Conservation (phyloP, 1,284 basidiomycete genomes). For the Caloboletus firmus region DNA sequence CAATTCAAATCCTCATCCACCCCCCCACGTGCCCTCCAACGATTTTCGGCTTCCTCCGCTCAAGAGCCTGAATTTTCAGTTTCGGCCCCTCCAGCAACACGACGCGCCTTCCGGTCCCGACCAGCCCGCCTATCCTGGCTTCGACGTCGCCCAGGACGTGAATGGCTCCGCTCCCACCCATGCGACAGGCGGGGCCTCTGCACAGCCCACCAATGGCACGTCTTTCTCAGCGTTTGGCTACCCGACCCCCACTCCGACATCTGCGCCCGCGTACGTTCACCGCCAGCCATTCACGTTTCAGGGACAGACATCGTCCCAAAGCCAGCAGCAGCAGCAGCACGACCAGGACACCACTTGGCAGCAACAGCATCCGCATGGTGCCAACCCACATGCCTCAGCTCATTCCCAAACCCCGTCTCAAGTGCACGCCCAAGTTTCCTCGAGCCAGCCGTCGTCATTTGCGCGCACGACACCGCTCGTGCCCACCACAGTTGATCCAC, state of each 20-base stretch:
- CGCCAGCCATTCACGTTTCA: conserved; percentile 29
- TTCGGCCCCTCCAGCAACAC: conserved; percentile 37
- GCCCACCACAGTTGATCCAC: conserved; percentile 38
- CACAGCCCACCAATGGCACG: conserved; percentile 21
- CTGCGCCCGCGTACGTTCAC: conserved; percentile 29
- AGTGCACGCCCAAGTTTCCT: conserved; percentile 20
- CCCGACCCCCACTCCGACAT: conserved; percentile 27
- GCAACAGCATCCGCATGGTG: conserved; percentile 24
- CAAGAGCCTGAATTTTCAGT: conserved; percentile 62
- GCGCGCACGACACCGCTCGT: conserved; percentile 36
- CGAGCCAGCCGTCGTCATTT: conserved; percentile 24
- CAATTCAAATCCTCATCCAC: conserved; percentile 35
- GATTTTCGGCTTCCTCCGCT: conserved; percentile 62
- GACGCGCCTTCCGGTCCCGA: conserved; percentile 20
- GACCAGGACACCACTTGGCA: conserved; percentile 30
- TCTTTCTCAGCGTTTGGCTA: conserved; percentile 29
- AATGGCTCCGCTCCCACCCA: background rate
- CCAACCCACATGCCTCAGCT: conserved; percentile 17
- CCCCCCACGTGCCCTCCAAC: conserved; percentile 39
- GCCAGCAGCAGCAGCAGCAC: conserved; percentile 41
- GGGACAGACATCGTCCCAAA: conserved; percentile 24
- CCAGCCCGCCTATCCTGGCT: conserved; percentile 17
- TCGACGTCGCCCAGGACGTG: conserved; percentile 27
- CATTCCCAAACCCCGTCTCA: conserved; percentile 27
- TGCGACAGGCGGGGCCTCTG: conserved; percentile 9